Conservation (phyloP, 129 eudicot genomes). For the Tanacetum coccineum region DNA sequence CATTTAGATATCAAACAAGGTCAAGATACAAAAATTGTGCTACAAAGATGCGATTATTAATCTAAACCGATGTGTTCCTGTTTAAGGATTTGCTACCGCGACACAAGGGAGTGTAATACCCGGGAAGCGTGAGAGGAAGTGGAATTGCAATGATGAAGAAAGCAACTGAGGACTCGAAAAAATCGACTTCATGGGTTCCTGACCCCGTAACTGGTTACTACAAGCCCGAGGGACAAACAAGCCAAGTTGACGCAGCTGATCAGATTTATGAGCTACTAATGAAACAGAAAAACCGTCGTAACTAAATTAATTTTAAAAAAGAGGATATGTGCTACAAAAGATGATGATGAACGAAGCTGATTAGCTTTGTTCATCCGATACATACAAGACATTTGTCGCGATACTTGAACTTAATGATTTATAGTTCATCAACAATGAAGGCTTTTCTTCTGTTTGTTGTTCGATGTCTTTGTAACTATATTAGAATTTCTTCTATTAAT, state of each 20-base stretch:
- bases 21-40: too few species aligned
- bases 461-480: neutral
- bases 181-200: conserved; percentile 69
- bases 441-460: neutral
- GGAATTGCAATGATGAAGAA: conserved; percentile 40
- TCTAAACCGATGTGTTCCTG: neutral
- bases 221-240: conserved; percentile 52
- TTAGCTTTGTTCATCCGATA: conserved; percentile 4
- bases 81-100: conserved; percentile 33
- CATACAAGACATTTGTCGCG: neutral
- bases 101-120: conserved; percentile 41
- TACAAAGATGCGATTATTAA: too few species aligned
- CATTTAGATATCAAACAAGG: too few species aligned
- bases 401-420: neutral
- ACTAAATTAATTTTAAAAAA: neutral
- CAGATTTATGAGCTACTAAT: conserved; percentile 43
- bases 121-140: conserved; percentile 30
- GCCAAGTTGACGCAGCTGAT: conserved; percentile 54
- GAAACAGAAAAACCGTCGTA: conserved; percentile 36
- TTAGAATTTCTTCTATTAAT: neutral
- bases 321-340: neutral
- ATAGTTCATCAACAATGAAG: neutral
- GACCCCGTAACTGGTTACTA: conserved; percentile 81
- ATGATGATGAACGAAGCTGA: conserved; percentile 17
- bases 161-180: conserved; percentile 37